Evolutionary conservation across 1,139 yeast species (phyloP).

Genomic region (Yarrowia galli): DNA sequence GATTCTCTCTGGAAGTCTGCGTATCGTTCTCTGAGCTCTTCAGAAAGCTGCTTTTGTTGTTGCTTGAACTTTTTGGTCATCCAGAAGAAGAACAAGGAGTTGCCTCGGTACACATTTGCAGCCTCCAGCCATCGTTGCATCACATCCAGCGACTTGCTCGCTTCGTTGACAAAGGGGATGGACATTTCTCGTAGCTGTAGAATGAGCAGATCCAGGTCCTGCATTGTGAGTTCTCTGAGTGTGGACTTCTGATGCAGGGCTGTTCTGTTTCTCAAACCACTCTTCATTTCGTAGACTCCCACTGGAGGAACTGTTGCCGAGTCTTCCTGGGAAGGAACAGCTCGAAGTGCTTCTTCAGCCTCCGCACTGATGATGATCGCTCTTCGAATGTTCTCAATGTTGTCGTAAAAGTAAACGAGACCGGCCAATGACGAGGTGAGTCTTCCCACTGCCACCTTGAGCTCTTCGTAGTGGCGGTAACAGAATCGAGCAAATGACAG

Average conservation of each 20-base stretch:
- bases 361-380: neutral
- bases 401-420: slow-evolving; percentile 17
- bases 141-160: slow-evolving; percentile 4
- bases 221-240: slow-evolving; percentile 1
- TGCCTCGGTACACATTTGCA: slow-evolving; percentile 7
- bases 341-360: neutral
- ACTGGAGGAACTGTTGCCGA: neutral
- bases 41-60: neutral
- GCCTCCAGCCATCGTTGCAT: slow-evolving; percentile 14
- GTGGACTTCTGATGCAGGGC: slow-evolving; percentile 10
- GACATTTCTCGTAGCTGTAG: slow-evolving; percentile 12
- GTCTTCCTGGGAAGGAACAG: neutral
- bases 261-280: neutral
- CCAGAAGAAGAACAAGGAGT: slow-evolving; percentile 5
- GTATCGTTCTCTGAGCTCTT: neutral
- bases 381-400: slow-evolving; percentile 13
- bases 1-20: neutral
- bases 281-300: slow-evolving; percentile 19
- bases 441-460: neutral
- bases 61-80: neutral
- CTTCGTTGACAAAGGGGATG: neutral
- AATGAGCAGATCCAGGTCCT: slow-evolving; percentile 11
- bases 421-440: slow-evolving; percentile 1
- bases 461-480: neutral
- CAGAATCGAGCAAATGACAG: neutral